Evolutionary conservation across 352 stramenopile species (phyloP), one percentile per base, ranked within the genome.

Genomic region (Pythium sp.): DNA sequence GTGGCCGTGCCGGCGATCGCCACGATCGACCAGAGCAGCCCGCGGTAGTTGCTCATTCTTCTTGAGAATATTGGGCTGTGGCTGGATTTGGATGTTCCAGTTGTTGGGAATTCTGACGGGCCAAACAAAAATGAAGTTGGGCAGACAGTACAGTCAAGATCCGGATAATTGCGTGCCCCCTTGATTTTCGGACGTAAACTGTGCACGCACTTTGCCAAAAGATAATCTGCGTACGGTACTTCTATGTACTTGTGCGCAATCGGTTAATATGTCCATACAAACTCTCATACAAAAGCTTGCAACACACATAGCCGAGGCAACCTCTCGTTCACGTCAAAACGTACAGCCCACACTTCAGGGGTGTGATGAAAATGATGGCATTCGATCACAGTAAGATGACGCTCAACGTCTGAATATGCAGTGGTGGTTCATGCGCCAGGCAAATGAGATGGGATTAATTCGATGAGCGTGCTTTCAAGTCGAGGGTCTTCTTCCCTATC

Each of bases 1-100:
- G 82, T 91, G 49, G 81, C 83, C 32, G 83, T 88, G 56, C 87
- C 87, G 1, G 84, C 83, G 61, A 92, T 82, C 11, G 81, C 87
- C 68, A 82, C 78, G 30, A 90, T 59, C 62, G 85, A 86, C 82
- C 76, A 90, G 34, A 92, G 58, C 65, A 82, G 81, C n/a, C 80
- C 82, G 11, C 76, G 74, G 43, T 81, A 85, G 59, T 77, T 85
- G 41, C 72, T 66, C 73, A 82, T 80, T 2, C 15, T 64, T 43
- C 30, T 26, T n/a, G 28, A 30, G 18, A 51, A 51, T 22, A 51
- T n/a, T 51, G 43, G 43, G 18, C 18, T 51, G 43, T 51, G 9
- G 34, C 34, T 41, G 9, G 32, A 9, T 9, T 36, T 36, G 41
- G 41, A 47, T 47, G 15, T 15, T 51, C 43, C 43, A 51, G 43